phyloP scores from a whole-genome alignment of 441 rosid species.

The Isatis lusitanica region DNA sequence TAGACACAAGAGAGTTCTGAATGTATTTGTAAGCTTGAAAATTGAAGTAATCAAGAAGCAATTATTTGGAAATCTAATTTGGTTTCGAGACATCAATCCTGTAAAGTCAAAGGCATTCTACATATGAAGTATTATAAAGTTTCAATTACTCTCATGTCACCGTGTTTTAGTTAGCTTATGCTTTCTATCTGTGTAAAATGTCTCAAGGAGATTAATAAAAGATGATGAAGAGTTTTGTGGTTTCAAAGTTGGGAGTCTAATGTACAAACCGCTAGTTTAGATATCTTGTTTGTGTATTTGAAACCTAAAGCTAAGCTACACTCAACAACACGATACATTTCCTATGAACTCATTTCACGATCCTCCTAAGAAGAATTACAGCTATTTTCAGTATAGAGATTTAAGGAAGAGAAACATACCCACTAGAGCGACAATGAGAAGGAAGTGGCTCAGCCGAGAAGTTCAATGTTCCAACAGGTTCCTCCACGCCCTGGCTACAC shows the following conservation, averaged over 20 bases:
- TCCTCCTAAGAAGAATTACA: not conserved
- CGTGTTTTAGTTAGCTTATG: not conserved
- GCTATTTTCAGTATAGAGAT: not conserved
- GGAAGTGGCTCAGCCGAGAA: not conserved
- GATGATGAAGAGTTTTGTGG: not conserved
- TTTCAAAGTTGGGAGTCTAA: not conserved
- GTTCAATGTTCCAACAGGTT: not conserved
- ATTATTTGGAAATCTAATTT: constrained; percentile 1
- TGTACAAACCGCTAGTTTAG: not conserved
- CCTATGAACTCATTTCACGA: not conserved
- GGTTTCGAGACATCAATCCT: constrained; percentile 14
- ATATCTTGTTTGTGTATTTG: not conserved
- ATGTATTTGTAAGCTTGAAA: constrained; percentile 8
- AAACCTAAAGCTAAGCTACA: constrained; percentile 8
- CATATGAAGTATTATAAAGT: not conserved
- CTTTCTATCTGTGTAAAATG: constrained; percentile 4
- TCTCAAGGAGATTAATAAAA: not conserved
- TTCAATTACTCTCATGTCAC: not conserved
- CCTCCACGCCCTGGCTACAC: not conserved
- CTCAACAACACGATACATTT: not conserved
- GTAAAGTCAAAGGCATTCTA: constrained; percentile 12
- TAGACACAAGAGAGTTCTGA: constrained; percentile 7
- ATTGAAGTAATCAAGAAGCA: constrained; percentile 1
- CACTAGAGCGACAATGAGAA: not conserved
- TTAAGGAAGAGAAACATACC: constrained; percentile 9